Evolutionary conservation across 2,329 filamentous ascomycete genomes (phyloP), one percentile per base, ranked within the genome.

Genomic region (Cryphonectria nitschkei): DNA sequence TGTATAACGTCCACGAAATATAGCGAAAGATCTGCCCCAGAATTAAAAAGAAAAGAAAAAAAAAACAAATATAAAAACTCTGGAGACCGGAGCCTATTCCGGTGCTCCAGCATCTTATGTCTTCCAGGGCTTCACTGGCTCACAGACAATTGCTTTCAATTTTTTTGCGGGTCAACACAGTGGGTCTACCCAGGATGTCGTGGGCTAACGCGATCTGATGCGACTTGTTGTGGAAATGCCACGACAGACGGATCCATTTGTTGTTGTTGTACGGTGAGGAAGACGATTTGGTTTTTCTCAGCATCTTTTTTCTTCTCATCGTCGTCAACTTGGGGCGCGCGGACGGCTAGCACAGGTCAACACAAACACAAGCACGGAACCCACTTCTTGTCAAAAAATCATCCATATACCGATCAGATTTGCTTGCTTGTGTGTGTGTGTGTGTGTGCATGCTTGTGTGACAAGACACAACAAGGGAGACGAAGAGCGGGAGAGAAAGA

Each of bases 101-200:
- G 54, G 13, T 19, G 29, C 29, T 32, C 54, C 29, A 58, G 54
- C 13, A 7, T 58, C 5, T 13, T 16, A 26, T 41, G 6, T 13
- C 5, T 19, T 41, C 37, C 13, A 39, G 19, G 37, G n/a, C 16
- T 26, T 41, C n/a, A 62, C 65, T 67, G 65, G 46, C 32, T 54
- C 50, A 37, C 50, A 32, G 50, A 26, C 7, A 9, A 29, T 14
- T 32, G 16, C n/a, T 62, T 39, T 62, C 16, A 26, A 39, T 34
- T 43, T 50, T 43, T 54, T 54, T 52, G 43, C 34, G 65, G 46
- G n/a, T 67, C 19, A 39, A n/a, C 22, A 34, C 50, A 19, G 65
- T 67, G 65, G 65, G 34, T 56, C 65, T 64, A n/a, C 52, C 65
- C 37, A 58, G 65, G 65, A 41, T 67, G 65, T 58, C 65, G 52